These are phyloP conservation scores for Fraxinus floribunda DNA, from an alignment of 305 asterid species.

Conservation along the genomic window DNA sequence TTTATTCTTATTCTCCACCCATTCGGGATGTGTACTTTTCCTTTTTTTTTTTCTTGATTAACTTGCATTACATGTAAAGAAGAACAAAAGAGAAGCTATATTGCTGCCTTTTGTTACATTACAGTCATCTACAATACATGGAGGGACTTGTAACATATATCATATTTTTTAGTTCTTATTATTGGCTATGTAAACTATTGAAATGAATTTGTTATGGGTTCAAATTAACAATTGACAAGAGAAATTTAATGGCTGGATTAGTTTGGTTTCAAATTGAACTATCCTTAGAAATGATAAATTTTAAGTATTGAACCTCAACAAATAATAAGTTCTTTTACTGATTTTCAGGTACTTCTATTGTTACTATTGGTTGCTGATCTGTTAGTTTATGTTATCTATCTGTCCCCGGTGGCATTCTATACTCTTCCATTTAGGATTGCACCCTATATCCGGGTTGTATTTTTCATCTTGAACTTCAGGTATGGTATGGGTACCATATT, in stretches of 20 bases:
- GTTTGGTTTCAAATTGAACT: slow-evolving; percentile 9
- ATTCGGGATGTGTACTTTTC: not conserved
- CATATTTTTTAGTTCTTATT: not conserved
- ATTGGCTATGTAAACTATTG: not conserved
- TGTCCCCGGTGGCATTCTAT: slow-evolving; percentile 64
- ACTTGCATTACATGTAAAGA: not conserved
- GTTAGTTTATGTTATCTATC: slow-evolving; percentile 49
- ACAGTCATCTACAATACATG: not conserved
- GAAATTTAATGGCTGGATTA: not conserved
- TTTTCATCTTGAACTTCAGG: slow-evolving; percentile 77
- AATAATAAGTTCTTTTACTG: slow-evolving; percentile 1
- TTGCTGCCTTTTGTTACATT: not conserved
- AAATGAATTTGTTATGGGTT: not conserved
- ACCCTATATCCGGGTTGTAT: slow-evolving; percentile 77
- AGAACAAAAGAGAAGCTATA: not conserved
- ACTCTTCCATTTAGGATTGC: slow-evolving; percentile 84
- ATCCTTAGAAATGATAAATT: not conserved
- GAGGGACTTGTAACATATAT: not conserved
- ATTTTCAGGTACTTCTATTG: slow-evolving; percentile 62
- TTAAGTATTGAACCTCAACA: slow-evolving; percentile 12
- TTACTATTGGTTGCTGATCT: slow-evolving; percentile 66
- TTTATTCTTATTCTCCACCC: slow-evolving; percentile 2
- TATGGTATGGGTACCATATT: slow-evolving; percentile 24
- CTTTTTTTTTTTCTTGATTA: not conserved
- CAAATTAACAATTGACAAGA: not conserved